Conservation (phyloP, 306 rosid genomes). For the Rosa persica region DNA sequence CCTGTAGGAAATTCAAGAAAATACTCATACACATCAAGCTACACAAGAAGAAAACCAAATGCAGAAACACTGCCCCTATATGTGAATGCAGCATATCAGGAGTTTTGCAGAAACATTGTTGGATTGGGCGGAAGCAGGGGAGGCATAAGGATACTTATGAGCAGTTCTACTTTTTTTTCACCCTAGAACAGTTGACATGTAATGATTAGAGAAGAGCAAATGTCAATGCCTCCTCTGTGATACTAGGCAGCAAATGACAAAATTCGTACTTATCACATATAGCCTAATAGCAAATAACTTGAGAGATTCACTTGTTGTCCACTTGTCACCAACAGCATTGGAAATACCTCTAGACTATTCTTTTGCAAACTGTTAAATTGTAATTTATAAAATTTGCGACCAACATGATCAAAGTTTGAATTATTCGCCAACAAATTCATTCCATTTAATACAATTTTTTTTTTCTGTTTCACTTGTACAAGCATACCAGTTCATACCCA, state of each 20-base stretch:
- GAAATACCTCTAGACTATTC: not conserved
- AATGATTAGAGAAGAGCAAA: not conserved
- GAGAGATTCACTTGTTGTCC: not conserved
- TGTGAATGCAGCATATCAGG: not conserved
- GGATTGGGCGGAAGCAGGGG: not conserved
- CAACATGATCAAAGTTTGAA: not conserved
- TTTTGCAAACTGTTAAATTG: no score
- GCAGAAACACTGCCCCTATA: not conserved
- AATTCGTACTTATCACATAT: not conserved
- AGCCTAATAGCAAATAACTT: not conserved
- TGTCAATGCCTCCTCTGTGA: not conserved
- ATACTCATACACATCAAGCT: not conserved
- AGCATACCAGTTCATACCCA: not conserved
- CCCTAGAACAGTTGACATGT: not conserved
- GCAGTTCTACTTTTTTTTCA: not conserved
- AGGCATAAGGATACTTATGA: not conserved
- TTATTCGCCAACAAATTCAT: not conserved
- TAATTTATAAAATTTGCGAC: not conserved
- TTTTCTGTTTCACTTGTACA: not conserved
- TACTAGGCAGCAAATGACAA: not conserved
- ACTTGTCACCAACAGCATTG: not conserved
- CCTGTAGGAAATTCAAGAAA: not conserved
- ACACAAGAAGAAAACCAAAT: not conserved
- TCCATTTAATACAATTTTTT: not conserved
- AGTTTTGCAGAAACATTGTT: not conserved